Evolutionary conservation across 163 green algal genomes (phyloP).

Genomic region (Chlorella variabilis): DNA sequence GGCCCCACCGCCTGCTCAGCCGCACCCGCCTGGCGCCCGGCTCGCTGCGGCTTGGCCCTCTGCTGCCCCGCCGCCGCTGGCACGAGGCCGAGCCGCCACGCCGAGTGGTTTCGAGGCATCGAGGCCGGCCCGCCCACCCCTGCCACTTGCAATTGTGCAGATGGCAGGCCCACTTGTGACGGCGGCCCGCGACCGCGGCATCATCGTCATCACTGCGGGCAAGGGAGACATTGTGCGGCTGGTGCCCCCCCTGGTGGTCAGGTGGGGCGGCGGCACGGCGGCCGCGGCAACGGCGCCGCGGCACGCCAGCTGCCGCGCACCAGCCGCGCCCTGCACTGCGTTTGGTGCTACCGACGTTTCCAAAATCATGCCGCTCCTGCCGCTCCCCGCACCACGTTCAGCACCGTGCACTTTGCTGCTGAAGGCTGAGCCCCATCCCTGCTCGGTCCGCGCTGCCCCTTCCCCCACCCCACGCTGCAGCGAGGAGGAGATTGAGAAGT

Average conservation of each 20-base stretch:
- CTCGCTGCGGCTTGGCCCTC: background rate
- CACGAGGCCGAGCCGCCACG: too few species aligned
- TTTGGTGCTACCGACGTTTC: too few species aligned
- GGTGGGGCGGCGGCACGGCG: background rate
- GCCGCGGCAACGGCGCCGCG: background rate
- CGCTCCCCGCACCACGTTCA: too few species aligned
- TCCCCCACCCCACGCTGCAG: too few species aligned
- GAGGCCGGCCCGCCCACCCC: too few species aligned
- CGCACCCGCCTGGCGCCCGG: background rate
- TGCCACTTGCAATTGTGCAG: slow-evolving; percentile 36
- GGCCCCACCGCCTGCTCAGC: background rate
- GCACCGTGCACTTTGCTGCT: background rate
- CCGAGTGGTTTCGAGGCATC: too few species aligned
- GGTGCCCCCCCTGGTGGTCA: slow-evolving; percentile 93
- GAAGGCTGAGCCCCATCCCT: background rate
- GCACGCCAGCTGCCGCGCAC: too few species aligned
- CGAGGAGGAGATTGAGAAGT: slow-evolving; percentile 87
- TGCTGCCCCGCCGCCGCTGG: too few species aligned
- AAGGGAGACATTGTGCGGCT: slow-evolving; percentile 95
- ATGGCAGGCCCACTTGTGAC: slow-evolving; percentile 77
- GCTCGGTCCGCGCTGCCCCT: too few species aligned
- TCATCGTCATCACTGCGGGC: slow-evolving; percentile 97
- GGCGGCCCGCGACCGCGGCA: slow-evolving; percentile 73
- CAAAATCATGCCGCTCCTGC: too few species aligned
- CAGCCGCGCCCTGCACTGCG: too few species aligned